Base-by-base conservation (phyloP, 2,329 filamentous ascomycete genomes). In the Pseudopyricularia javanii region DNA sequence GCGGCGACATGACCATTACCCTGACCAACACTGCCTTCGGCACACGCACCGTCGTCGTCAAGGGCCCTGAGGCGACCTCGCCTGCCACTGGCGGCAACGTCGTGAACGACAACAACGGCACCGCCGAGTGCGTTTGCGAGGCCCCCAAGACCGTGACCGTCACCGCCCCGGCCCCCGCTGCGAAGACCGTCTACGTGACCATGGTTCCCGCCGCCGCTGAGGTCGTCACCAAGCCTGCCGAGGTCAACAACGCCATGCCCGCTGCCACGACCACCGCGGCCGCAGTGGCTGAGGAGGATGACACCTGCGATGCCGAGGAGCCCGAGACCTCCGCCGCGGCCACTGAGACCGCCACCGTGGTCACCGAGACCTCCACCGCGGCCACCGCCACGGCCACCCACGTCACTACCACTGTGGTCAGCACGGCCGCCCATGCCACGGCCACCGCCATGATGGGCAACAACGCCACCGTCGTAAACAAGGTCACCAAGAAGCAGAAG, bases 21-120 rank as follows among this genome's bases (percentile, higher is more conserved):
- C 55, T 53, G 52, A 60, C 54, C 26, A 60, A 59, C 48, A 64
- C 62, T 35, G 54, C 48, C 48, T 61, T 59, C 22, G 58, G 63
- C n/a, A 63, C 62, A 14, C 43, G 34, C 17, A 58, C 56, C 47
- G 54, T 54, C 15, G 53, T 51, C 24, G 35, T 50, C 32, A 32
- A 48, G 55, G 51, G 34, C 43, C 52, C 20, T 17, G 52, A 37
- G 50, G 51, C 11, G 50, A 43, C 30, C 33, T 9, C 43, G 14
- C 47, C 56, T 28, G 51, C 47, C 35, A 49, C 54, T 12, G 54
- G 49, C 22, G 34, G 28, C 37, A 50, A 33, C 54, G 32, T 26
- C 32, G 28, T 26, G 20, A n/a, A n/a, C 14, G 40, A 47, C 47
- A 20, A 37, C 20, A 37, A 22, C 51, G 24, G 43, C 47, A 26